Evolutionary conservation across 257 asterid species (phyloP).

Genomic region (Jaltomata sinuosa): DNA sequence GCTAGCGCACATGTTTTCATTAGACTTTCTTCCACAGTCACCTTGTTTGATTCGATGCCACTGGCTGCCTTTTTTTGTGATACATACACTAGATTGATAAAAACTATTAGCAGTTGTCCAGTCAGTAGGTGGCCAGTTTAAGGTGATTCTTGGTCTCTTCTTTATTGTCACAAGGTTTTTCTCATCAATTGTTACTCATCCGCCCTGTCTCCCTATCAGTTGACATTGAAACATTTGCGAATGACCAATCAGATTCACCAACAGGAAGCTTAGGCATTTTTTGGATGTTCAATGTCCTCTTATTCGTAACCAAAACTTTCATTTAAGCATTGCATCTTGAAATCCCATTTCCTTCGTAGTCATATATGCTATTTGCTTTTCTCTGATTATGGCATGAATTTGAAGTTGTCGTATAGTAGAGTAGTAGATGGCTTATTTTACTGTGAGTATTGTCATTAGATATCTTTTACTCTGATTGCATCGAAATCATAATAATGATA

Average conservation of each 20-base stretch:
- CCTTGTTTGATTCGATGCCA: neutral
- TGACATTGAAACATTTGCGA: slow-evolving; percentile 24
- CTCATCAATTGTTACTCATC: slow-evolving; percentile 19
- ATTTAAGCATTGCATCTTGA: too few relatives aligned
- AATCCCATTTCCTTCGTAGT: too few relatives aligned
- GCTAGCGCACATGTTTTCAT: slow-evolving; percentile 1
- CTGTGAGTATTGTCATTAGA: too few relatives aligned
- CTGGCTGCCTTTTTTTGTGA: slow-evolving; percentile 10
- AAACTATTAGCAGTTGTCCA: slow-evolving; percentile 72
- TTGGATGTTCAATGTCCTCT: slow-evolving; percentile 74
- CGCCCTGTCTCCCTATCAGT: slow-evolving; percentile 12
- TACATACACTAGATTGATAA: neutral
- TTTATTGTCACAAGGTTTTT: slow-evolving; percentile 13
- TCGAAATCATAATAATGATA: too few relatives aligned
- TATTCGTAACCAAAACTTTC: too few relatives aligned
- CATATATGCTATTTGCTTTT: too few relatives aligned
- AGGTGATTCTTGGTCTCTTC: slow-evolving; percentile 20
- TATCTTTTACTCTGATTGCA: too few relatives aligned
- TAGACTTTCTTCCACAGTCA: slow-evolving; percentile 6
- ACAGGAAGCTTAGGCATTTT: slow-evolving; percentile 65
- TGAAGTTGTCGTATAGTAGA: too few relatives aligned
- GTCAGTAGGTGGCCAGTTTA: slow-evolving; percentile 72
- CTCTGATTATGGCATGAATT: too few relatives aligned
- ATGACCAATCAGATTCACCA: slow-evolving; percentile 63
- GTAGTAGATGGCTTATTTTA: too few relatives aligned